Conservation (phyloP, 2,329 filamentous ascomycete genomes). For the Fusarium odoratissimum region DNA sequence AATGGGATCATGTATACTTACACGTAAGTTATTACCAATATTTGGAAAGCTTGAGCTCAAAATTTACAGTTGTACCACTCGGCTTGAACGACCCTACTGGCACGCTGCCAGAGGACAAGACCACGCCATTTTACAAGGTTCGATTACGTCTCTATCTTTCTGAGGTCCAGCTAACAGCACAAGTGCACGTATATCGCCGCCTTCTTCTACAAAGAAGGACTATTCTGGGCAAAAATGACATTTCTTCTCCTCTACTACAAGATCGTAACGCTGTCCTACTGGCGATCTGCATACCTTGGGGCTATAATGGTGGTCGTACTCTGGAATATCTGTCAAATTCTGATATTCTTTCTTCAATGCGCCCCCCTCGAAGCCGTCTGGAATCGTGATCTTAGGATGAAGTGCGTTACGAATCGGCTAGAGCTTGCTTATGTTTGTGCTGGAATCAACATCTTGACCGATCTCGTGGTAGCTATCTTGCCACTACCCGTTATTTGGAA, state of each 20-base stretch:
- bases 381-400: constrained; percentile 2
- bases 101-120: neutral
- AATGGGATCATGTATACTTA: constrained; percentile 9
- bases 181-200: constrained; percentile 26
- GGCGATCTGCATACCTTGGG: constrained; percentile 1
- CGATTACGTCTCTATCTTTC: fast-evolving
- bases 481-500: constrained; percentile 30
- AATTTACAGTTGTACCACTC: constrained; percentile 2
- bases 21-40: constrained; percentile 1
- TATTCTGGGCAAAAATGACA: constrained; percentile 23
- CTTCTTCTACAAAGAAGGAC: constrained; percentile 13
- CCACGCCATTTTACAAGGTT: constrained; percentile 14
- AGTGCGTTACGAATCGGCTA: neutral
- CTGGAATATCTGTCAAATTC: constrained; percentile 5
- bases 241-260: constrained; percentile 36
- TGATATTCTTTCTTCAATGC: constrained; percentile 19
- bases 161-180: neutral
- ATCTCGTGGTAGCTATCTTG: constrained; percentile 23
- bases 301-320: constrained; percentile 6
- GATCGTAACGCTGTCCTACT: constrained; percentile 13
- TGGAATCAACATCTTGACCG: constrained; percentile 25
- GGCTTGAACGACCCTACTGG: constrained; percentile 18
- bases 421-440: constrained; percentile 4
- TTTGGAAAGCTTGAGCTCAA: neutral
- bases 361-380: constrained; percentile 14